phyloP scores from a whole-genome alignment of 352 stramenopile species.

The Globisporangium camurandrum region DNA sequence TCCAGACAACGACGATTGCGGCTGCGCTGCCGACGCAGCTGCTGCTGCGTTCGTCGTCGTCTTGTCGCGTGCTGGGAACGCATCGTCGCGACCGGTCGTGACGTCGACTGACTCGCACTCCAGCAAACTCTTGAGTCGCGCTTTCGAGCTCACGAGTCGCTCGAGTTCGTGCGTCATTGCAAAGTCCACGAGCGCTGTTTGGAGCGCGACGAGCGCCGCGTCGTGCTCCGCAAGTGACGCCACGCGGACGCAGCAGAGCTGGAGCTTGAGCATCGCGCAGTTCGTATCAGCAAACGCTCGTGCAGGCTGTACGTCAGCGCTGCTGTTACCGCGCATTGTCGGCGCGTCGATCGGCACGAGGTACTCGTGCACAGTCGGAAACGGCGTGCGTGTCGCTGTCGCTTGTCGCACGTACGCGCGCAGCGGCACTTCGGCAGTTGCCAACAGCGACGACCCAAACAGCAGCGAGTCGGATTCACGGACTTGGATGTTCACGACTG shows the following conservation, averaged over 20 bases:
- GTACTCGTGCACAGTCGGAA: constrained; percentile 35
- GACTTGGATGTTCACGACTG: constrained; percentile 47
- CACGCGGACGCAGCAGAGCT: constrained; percentile 36
- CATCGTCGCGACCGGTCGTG: constrained; percentile 34
- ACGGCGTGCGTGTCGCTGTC: constrained; percentile 5
- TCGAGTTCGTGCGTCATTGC: constrained; percentile 47
- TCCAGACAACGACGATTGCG: constrained; percentile 13
- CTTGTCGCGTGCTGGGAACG: constrained; percentile 4
- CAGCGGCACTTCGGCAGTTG: constrained; percentile 36
- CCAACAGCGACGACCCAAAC: constrained; percentile 64
- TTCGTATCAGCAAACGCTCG: constrained; percentile 8
- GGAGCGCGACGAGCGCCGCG: background rate
- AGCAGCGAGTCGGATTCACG: constrained; percentile 61
- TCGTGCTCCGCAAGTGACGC: constrained; percentile 10
- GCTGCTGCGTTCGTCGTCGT: background rate
- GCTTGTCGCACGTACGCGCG: constrained; percentile 34
- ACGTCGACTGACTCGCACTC: constrained; percentile 70
- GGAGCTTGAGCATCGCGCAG: constrained; percentile 29
- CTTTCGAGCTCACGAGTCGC: constrained; percentile 53
- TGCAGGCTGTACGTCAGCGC: constrained; percentile 6
- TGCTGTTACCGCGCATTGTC: background rate
- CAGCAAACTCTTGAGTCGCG: constrained; percentile 54
- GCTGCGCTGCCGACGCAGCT: constrained; percentile 1
- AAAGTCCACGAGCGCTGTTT: constrained; percentile 26
- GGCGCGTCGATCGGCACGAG: constrained; percentile 27